Evolutionary conservation across 805 yeast genomes (phyloP), one percentile per base, ranked within the genome.

Genomic region (Kuraishia ogatae): DNA sequence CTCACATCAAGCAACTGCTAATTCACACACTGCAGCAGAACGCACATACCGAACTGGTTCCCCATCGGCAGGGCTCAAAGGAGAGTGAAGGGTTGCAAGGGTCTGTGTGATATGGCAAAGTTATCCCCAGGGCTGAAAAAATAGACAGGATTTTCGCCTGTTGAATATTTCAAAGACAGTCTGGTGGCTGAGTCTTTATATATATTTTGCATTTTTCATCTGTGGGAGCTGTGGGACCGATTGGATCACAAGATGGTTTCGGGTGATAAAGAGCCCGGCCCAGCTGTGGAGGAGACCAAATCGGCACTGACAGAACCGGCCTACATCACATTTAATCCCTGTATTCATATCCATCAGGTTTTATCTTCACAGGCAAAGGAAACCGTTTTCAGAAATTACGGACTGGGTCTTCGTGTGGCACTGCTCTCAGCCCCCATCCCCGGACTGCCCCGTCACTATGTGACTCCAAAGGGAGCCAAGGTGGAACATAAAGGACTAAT

Each of bases 361-460:
- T 66, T 82, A 50, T 71, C 69, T 13, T 74, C 84, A 26, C 72
- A 72, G 51, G 83, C 84, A 10, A 69, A 68, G 53, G 80, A 77
- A 2, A 75, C 75, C 17, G 81, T 81, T 8, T 62, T 79, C 57
- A 67, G 69, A 54, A 79, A 84, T 1, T 82, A 81, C 61, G 68
- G 70, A 50, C 79, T 80, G 56, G 84, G 81, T 1, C 74, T 80
- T 56, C 76, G 73, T 48, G 72, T 82, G 10, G 71, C 79, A 23
- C 63, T 71, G 1, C 50, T 70, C 46, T 60, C 68, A 2, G 60
- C 62, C 20, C 59, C 62, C 4, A 57, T 53, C 55, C 50, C 60
- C 20, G 55, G 39, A 48, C 55, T 48, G 58, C 55, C 29, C 11
- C 43, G 54, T 2, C 47, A 22, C 2, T 74, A 69, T 59, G 63